Evolutionary conservation across 2,329 filamentous ascomycete genomes (phyloP).

Genomic region (Paraphaeosphaeria minitans): DNA sequence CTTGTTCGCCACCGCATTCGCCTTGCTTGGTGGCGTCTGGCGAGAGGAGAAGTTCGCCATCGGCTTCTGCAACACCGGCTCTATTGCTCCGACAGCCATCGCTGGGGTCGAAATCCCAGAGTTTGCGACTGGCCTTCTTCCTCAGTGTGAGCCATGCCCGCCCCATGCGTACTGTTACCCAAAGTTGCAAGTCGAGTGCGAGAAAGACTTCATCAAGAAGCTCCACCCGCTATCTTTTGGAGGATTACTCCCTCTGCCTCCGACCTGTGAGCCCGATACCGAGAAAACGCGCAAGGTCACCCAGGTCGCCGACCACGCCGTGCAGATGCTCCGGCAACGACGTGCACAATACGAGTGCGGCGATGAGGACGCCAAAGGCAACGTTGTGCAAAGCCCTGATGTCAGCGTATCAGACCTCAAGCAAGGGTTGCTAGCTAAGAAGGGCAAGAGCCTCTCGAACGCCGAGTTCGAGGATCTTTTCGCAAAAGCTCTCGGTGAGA

Average conservation of each 20-base stretch:
- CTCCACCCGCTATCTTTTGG: constrained; percentile 82
- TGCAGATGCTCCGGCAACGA: constrained; percentile 83
- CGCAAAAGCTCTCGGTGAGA: constrained; percentile 73
- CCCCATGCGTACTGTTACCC: constrained; percentile 86
- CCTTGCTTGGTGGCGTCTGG: constrained; percentile 80
- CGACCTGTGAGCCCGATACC: constrained; percentile 92
- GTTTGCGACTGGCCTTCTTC: constrained; percentile 71
- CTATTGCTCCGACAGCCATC: constrained; percentile 60
- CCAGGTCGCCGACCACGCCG: constrained; percentile 82
- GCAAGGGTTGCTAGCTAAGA: constrained; percentile 73
- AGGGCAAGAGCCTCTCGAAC: constrained; percentile 81
- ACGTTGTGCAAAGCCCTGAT: constrained; percentile 66
- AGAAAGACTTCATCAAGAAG: constrained; percentile 83
- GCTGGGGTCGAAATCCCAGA: constrained; percentile 72
- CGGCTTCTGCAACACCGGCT: constrained; percentile 85
- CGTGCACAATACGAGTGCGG: constrained; percentile 92
- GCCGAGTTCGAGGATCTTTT: constrained; percentile 92
- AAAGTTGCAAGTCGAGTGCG: constrained; percentile 78
- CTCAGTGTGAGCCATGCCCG: constrained; percentile 88
- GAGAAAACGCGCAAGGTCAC: constrained; percentile 88
- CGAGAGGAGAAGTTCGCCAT: constrained; percentile 95
- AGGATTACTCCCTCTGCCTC: constrained; percentile 81
- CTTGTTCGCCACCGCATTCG: constrained; percentile 71
- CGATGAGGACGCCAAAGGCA: constrained; percentile 68
- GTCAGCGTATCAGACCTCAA: constrained; percentile 74